A percentile compares a stretch with the other conserved stretches of the same genome.
Evolutionary conservation across 2,329 filamentous ascomycete genomes (phyloP).

Genomic region (Arachnomyces sp.): DNA sequence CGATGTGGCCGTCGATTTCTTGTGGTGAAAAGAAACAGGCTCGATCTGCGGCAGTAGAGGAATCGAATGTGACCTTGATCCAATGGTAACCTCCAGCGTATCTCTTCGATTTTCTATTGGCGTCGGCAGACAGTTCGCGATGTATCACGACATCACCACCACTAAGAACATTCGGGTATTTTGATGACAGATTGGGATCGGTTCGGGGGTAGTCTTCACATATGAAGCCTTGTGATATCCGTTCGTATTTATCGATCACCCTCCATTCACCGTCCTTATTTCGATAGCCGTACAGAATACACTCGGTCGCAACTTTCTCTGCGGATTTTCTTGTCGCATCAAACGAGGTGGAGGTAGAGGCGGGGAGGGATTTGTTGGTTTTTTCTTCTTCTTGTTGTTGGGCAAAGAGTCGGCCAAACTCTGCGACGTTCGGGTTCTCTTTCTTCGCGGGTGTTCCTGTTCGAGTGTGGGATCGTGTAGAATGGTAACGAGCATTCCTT

Average conservation of each 20-base stretch:
- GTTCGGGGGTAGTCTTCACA: constrained; percentile 90
- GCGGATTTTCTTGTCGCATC: constrained; percentile 31
- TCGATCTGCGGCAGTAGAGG: constrained; percentile 60
- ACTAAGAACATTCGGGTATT: constrained; percentile 66
- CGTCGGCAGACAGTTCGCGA: constrained; percentile 60
- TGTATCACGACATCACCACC: constrained; percentile 65
- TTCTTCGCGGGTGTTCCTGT: constrained; percentile 52
- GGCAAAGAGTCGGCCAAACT: constrained; percentile 39
- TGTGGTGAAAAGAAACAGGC: constrained; percentile 65
- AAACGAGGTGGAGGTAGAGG: constrained; percentile 35
- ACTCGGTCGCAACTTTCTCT: constrained; percentile 60
- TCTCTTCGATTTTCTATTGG: constrained; percentile 70
- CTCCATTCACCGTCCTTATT: constrained; percentile 66
- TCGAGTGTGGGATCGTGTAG: constrained; percentile 46
- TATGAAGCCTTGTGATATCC: constrained; percentile 68
- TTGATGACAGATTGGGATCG: constrained; percentile 61
- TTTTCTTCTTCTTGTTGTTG: constrained; percentile 40
- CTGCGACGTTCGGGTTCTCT: constrained; percentile 47
- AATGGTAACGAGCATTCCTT: constrained; percentile 38
- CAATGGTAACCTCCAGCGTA: constrained; percentile 82
- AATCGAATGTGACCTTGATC: constrained; percentile 82
- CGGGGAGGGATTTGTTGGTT: constrained; percentile 24
- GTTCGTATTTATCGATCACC: constrained; percentile 80
- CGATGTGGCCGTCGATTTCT: constrained; percentile 60
- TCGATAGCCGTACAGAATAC: constrained; percentile 77